Evolutionary conservation across 352 stramenopile species (phyloP).

Genomic region (Phytopythium helicoides): DNA sequence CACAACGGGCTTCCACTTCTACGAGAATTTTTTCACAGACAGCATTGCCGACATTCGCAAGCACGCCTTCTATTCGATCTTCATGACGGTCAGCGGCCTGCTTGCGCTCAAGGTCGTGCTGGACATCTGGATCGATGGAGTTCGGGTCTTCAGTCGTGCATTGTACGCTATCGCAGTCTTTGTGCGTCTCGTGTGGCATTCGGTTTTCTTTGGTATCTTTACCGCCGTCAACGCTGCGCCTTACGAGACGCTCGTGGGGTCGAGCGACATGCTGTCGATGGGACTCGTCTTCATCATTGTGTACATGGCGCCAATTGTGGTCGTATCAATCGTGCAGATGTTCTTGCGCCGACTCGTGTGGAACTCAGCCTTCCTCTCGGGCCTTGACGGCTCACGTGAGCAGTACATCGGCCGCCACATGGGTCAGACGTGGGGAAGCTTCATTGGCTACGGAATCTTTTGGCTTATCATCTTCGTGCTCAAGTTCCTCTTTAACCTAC

Average conservation of each 20-base stretch:
- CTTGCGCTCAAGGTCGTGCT: constrained; percentile 71
- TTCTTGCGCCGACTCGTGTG: constrained; percentile 55
- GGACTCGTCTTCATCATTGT: constrained; percentile 43
- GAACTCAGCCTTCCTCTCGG: constrained; percentile 50
- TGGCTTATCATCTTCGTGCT: constrained; percentile 85
- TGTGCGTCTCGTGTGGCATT: constrained; percentile 72
- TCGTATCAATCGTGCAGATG: constrained; percentile 69
- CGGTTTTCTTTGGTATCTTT: constrained; percentile 80
- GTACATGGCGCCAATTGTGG: constrained; percentile 61
- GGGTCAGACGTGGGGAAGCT: constrained; percentile 63
- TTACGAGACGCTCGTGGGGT: constrained; percentile 60
- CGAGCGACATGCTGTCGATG: constrained; percentile 59
- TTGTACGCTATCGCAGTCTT: constrained; percentile 69
- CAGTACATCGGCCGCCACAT: constrained; percentile 86
- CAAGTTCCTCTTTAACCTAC: constrained; percentile 97
- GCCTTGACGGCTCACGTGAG: constrained; percentile 62
- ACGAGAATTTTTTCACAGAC: constrained; percentile 66
- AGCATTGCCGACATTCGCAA: constrained; percentile 69
- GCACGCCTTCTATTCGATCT: constrained; percentile 75
- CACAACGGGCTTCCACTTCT: constrained; percentile 59
- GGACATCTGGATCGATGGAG: constrained; percentile 82
- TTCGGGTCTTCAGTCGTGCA: constrained; percentile 56
- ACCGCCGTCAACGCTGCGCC: constrained; percentile 60
- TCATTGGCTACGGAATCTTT: constrained; percentile 68
- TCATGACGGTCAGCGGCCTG: constrained; percentile 61